A percentile compares a stretch with the other conserved stretches of the same genome.
These are phyloP conservation scores for Ichthyophthirius multifiliis DNA, from an alignment of 169 alveolate genomes.

Conservation along the genomic window DNA sequence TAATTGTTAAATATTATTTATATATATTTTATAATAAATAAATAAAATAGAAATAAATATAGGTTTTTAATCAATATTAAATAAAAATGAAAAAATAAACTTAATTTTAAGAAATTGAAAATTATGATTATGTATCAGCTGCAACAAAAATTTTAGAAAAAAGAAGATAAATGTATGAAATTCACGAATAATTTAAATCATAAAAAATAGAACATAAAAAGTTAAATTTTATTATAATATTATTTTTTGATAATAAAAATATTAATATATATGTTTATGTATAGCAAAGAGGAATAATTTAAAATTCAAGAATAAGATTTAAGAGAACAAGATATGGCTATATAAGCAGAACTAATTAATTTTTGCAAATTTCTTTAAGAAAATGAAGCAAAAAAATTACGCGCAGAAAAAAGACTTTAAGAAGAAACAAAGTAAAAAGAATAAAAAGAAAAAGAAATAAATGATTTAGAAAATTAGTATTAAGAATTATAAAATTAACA, in stretches of 20 bases:
- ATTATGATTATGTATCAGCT: constrained; percentile 56
- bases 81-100: too few species aligned
- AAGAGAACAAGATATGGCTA: constrained; percentile 56
- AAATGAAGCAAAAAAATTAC: constrained; percentile 55
- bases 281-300: constrained; percentile 50
- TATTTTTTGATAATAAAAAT: too few species aligned
- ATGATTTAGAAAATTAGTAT: constrained; percentile 20
- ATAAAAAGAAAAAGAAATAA: constrained; percentile 47
- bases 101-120: not conserved
- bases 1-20: too few species aligned
- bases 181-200: constrained; percentile 65
- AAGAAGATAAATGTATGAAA: constrained; percentile 74
- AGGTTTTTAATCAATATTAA: too few species aligned
- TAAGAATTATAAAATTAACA: constrained; percentile 36
- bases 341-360: constrained; percentile 53
- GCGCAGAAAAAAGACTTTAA: constrained; percentile 44
- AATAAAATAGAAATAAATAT: too few species aligned
- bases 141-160: constrained; percentile 76
- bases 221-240: too few species aligned
- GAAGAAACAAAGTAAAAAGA: constrained; percentile 23
- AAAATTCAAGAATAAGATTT: constrained; percentile 52
- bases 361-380: constrained; percentile 48
- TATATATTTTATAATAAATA: too few species aligned
- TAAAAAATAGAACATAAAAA: constrained; percentile 63
- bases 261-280: too few species aligned